A percentile compares a stretch with the other conserved stretches of the same genome.
Conservation (phyloP, 208 protist genomes). For the Novymonas esmeraldas region DNA sequence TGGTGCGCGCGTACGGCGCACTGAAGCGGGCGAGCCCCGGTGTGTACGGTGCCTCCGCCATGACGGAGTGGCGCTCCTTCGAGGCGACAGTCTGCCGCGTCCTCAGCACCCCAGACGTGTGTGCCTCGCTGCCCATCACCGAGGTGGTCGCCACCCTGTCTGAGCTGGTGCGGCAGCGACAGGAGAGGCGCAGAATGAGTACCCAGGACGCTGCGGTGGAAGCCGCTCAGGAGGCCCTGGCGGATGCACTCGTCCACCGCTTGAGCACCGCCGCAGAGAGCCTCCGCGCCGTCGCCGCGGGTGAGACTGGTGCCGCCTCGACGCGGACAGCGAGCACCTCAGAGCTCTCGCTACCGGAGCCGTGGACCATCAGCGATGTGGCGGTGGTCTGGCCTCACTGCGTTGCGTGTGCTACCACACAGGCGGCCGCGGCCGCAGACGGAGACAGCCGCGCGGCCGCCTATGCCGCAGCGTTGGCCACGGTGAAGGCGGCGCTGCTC, state of each 20-base stretch:
- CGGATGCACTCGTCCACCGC: neutral
- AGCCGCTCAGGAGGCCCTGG: neutral
- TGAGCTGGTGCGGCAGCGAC: neutral
- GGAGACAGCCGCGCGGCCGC: neutral
- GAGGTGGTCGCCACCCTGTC: neutral
- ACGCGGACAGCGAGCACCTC: too few species aligned
- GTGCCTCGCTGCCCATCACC: neutral
- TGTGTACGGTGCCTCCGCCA: conserved; percentile 1
- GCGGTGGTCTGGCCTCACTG: neutral
- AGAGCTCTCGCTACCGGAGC: conserved; percentile 7
- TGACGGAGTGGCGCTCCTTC: conserved; percentile 1
- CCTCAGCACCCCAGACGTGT: conserved; percentile 1
- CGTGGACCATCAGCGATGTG: neutral
- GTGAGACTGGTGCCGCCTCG: neutral
- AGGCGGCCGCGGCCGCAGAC: neutral
- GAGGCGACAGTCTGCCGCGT: neutral
- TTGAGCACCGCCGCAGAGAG: neutral
- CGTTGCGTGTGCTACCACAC: neutral
- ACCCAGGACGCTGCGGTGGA: too few species aligned
- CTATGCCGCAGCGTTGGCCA: neutral
- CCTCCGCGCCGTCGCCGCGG: neutral
- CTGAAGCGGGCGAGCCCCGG: neutral
- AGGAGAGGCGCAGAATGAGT: neutral
- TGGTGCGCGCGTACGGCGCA: conserved; percentile 7
- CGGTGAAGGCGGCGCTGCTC: conserved; percentile 21